phyloP scores from a whole-genome alignment of 1,284 basidiomycete genomes.

The Pseudomicrostroma phylloplanum region DNA sequence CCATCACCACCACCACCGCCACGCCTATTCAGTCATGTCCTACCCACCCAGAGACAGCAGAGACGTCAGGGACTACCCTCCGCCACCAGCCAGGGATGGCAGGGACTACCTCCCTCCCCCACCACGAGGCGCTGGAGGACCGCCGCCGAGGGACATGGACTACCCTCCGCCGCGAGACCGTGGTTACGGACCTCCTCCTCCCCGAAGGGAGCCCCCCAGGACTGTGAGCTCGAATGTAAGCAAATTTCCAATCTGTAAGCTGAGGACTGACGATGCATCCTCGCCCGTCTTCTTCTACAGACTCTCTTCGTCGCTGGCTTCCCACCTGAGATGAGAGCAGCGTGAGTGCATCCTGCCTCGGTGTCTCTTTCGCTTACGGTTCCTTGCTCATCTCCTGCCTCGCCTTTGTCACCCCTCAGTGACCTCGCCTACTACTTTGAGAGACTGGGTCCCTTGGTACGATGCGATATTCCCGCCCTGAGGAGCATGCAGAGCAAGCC shows the following conservation, averaged over 20 bases:
- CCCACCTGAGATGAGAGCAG: conserved; percentile 1
- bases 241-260: background rate
- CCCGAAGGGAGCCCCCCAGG: background rate
- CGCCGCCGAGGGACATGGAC: too few species aligned
- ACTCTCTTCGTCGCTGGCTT: background rate
- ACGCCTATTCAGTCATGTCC: too few species aligned
- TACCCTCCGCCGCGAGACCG: background rate
- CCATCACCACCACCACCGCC: background rate
- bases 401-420: conserved; percentile 4
- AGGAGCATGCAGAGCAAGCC: conserved; percentile 29
- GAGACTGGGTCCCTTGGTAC: conserved; percentile 34
- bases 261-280: background rate
- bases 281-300: background rate
- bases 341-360: background rate
- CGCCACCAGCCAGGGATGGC: too few species aligned
- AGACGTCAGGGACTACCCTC: too few species aligned
- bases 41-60: too few species aligned
- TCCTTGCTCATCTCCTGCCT: background rate
- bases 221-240: background rate
- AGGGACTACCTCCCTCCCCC: too few species aligned
- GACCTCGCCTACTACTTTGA: conserved; percentile 45
- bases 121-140: too few species aligned
- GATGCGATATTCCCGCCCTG: conserved; percentile 43
- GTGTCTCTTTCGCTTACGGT: background rate
- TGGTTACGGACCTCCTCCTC: conserved; percentile 1